Percentiles rank a stretch among this genome's conserved stretches.
Evolutionary conservation across 352 stramenopile species (phyloP).

Genomic region (Phytopythium mirpurense): DNA sequence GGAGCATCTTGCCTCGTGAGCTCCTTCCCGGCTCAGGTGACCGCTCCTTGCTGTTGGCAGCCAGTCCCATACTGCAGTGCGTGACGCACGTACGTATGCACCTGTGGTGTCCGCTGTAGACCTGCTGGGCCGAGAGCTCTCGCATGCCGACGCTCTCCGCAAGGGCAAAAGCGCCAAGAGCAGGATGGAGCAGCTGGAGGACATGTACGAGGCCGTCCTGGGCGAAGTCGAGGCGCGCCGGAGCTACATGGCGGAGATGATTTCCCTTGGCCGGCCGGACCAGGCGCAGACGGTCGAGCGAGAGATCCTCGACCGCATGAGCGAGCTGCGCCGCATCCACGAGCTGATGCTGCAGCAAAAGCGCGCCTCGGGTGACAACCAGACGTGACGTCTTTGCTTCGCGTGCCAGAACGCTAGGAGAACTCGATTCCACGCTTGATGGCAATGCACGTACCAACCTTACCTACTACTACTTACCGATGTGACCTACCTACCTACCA

Average conservation of each 20-base stretch:
- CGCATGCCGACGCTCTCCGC: slow-evolving; percentile 39
- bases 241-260: slow-evolving; percentile 62
- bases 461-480: slow-evolving; percentile 13
- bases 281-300: slow-evolving; percentile 39
- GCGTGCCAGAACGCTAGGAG: not conserved
- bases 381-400: not conserved
- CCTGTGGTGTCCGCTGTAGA: slow-evolving; percentile 18
- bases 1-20: slow-evolving; percentile 63
- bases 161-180: slow-evolving; percentile 29
- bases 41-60: not conserved
- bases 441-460: not conserved
- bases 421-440: not conserved
- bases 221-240: slow-evolving; percentile 61
- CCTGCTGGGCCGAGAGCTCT: slow-evolving; percentile 54
- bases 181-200: slow-evolving; percentile 48
- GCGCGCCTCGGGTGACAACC: slow-evolving; percentile 14
- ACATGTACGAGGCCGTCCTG: slow-evolving; percentile 55
- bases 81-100: not conserved
- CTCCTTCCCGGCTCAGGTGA: slow-evolving; percentile 65
- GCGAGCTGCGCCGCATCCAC: slow-evolving; percentile 59
- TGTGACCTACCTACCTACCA: not conserved
- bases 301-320: slow-evolving; percentile 61
- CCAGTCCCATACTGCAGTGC: too few species aligned
- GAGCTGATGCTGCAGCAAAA: slow-evolving; percentile 51
- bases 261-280: slow-evolving; percentile 37